These are phyloP conservation scores for Monilinia polystroma DNA, from an alignment of 2,329 filamentous ascomycete genomes.

Conservation along the genomic window DNA sequence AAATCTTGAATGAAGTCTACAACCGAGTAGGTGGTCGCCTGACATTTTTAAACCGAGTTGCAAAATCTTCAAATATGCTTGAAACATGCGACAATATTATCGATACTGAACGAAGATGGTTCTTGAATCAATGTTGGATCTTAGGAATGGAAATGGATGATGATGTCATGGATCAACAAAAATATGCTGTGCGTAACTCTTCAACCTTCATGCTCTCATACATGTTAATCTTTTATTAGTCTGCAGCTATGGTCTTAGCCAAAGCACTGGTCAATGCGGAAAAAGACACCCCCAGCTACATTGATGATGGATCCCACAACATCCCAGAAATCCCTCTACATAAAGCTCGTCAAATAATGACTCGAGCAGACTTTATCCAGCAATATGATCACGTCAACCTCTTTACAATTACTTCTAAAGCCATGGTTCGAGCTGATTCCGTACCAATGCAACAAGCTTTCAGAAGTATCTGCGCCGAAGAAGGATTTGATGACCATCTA, in stretches of 20 bases:
- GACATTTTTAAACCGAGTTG: conserved; percentile 84
- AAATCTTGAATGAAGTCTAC: conserved; percentile 74
- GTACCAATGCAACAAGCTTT: conserved; percentile 97
- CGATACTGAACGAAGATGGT: conserved; percentile 72
- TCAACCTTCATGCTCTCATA: neutral
- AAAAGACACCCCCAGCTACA: conserved; percentile 39
- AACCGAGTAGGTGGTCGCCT: conserved; percentile 82
- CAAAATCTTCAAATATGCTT: conserved; percentile 81
- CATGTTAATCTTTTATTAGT: conserved; percentile 46
- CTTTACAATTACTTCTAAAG: conserved; percentile 86
- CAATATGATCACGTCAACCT: conserved; percentile 91
- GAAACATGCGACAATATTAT: conserved; percentile 72
- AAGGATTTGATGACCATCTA: conserved; percentile 79
- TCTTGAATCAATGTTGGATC: conserved; percentile 76
- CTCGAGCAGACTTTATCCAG: conserved; percentile 89
- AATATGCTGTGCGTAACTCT: conserved; percentile 71
- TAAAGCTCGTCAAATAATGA: conserved; percentile 89
- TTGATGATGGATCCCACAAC: conserved; percentile 28
- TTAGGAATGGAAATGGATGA: conserved; percentile 81
- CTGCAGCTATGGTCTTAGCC: conserved; percentile 90
- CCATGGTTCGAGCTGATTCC: conserved; percentile 85
- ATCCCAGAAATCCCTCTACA: conserved; percentile 81
- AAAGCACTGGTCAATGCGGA: conserved; percentile 86
- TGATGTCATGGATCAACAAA: conserved; percentile 97
- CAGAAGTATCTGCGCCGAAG: conserved; percentile 71